Percentiles rank a stretch among this genome's conserved stretches.
Evolutionary conservation across 805 yeast species (phyloP).

Genomic region (Starmerella geochares): DNA sequence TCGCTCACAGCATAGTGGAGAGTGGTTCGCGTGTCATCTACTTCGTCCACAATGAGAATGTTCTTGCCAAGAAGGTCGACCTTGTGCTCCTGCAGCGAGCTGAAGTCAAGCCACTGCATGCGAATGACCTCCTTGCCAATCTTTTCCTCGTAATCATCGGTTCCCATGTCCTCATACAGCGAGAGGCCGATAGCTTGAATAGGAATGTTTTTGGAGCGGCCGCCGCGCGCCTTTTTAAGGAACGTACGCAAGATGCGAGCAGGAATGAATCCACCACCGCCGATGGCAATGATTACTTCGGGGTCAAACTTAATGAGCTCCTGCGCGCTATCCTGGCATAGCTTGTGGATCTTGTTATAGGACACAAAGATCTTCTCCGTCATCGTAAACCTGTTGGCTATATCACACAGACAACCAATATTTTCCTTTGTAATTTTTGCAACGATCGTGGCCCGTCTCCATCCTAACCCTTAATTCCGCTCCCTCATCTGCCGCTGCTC

Average conservation of each 20-base stretch:
- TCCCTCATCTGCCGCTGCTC: no score
- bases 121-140: conserved; percentile 75
- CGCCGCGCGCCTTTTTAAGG: conserved; percentile 43
- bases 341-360: conserved; percentile 72
- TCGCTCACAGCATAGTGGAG: conserved; percentile 74
- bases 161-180: conserved; percentile 69
- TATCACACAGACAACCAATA: background rate
- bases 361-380: conserved; percentile 46
- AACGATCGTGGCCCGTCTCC: no score
- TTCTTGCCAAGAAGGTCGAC: conserved; percentile 73
- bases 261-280: conserved; percentile 95
- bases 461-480: background rate
- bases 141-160: conserved; percentile 39
- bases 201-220: conserved; percentile 67
- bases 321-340: conserved; percentile 60
- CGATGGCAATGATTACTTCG: conserved; percentile 87
- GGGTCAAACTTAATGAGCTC: conserved; percentile 58
- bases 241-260: conserved; percentile 93
- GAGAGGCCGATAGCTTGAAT: conserved; percentile 93
- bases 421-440: background rate
- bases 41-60: conserved; percentile 77
- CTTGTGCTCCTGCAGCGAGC: conserved; percentile 55
- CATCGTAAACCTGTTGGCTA: background rate
- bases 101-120: conserved; percentile 85
- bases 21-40: conserved; percentile 86